A percentile compares a stretch with the other conserved stretches of the same genome.
Evolutionary conservation across 345 rosid species (phyloP).

Genomic region (Pugionium cornutum): DNA sequence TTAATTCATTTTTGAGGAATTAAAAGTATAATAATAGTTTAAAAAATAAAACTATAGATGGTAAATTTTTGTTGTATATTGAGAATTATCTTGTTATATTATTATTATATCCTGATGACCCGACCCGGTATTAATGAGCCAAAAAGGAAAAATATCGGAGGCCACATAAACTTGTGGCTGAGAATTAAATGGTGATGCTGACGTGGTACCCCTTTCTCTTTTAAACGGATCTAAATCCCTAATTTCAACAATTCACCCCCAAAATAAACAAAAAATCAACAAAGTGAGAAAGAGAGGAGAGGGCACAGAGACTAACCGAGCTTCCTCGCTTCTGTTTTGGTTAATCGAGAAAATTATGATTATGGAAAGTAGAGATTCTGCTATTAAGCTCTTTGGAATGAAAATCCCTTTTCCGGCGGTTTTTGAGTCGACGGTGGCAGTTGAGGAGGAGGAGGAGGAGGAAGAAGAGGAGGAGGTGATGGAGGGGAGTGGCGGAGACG

Average conservation of each 20-base stretch:
- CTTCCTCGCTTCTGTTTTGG: background rate
- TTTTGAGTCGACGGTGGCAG: constrained; percentile 12
- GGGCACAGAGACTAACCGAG: constrained; percentile 14
- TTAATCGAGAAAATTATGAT: constrained; percentile 32
- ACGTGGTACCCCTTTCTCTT: constrained; percentile 67
- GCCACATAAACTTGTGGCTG: constrained; percentile 95
- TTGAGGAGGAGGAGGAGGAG: constrained; percentile 19
- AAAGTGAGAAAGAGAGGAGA: constrained; percentile 13
- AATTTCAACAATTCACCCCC: constrained; percentile 28
- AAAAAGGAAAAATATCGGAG: constrained; percentile 51
- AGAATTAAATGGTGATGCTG: constrained; percentile 59
- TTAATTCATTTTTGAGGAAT: no score
- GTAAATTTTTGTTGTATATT: no score
- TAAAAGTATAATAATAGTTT: no score
- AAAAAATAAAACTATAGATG: no score
- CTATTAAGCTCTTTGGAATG: constrained; percentile 80
- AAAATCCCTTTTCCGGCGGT: constrained; percentile 56
- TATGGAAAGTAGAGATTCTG: constrained; percentile 57
- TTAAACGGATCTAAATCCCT: constrained; percentile 66
- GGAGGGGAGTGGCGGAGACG: constrained; percentile 30
- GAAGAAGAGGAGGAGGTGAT: background rate
- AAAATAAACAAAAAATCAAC: constrained; percentile 27
- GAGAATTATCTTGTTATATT: no score
- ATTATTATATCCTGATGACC: constrained; percentile 15
- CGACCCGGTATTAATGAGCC: constrained; percentile 32